Evolutionary conservation across 2,329 filamentous ascomycete species (phyloP), one percentile per base, ranked within the genome.

Genomic region (Neofusicoccum ribis): DNA sequence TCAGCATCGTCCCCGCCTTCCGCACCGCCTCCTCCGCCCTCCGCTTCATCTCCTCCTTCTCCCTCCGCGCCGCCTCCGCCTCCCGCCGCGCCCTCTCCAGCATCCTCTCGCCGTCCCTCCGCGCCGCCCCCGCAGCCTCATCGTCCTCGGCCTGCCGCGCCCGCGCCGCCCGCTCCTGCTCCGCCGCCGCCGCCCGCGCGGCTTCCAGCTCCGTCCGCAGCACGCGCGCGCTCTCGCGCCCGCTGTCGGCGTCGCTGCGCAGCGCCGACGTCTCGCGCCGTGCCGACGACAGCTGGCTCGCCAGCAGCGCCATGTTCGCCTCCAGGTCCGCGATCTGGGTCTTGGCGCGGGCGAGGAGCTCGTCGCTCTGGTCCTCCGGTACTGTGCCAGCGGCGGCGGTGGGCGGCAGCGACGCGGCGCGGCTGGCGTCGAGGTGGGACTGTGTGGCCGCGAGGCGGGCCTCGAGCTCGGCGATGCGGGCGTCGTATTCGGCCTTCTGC

Each of bases 381-480:
- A 39, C 37, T 3, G 2, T 11, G 27, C 27, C 37, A 15, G 37
- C 3, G 37, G 9, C 11, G 37, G 37, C 11, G 37, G 14, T 27
- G 2, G 12, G 5, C 23, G 34, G 31, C 7, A 51, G 37, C 15
- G 44, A 43, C 2, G 47, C 17, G 5, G 54, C 15, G 23, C 63
- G 54, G 7, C 14, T 39, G 37, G 43, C 23, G 5, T 52, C 46
- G 39, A 65, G 63, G 3, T 65, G 63, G 1, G 54, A 36, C 17
- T 61, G 52, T 6, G 63, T 46, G 23, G 54, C 41, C 15, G 34
- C 7, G 27, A 65, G 63, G 7, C 47, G 47, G 14, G 63, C 63
- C 39, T 65, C 54, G 15, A 65, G 63, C 43, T 65, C 63, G 37
- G 63, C 63, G 37, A 65, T 61, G 36, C 63, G 54, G 37, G 63